Evolutionary conservation across 768 basidiomycete genomes (phyloP).

Genomic region (Pleurotus cornucopiae): DNA sequence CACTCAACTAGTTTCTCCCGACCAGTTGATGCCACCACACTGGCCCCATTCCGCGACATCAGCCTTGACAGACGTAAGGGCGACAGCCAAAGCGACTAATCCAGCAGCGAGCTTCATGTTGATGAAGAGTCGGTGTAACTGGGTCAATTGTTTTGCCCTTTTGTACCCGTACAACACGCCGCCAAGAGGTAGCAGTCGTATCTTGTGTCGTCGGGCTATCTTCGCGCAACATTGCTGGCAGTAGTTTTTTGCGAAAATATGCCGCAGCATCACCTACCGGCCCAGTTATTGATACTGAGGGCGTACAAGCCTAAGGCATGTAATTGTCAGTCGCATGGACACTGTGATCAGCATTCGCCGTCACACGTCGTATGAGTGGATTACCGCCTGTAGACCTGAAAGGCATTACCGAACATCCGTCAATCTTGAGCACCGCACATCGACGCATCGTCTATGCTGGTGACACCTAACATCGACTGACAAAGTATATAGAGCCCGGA

Average conservation of each 20-base stretch:
- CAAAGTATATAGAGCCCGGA: no score
- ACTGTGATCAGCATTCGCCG: no score
- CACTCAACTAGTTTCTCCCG: conserved; percentile 34
- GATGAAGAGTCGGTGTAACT: neutral
- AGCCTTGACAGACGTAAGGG: conserved; percentile 21
- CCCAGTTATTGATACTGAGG: no score
- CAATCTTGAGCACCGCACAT: no score
- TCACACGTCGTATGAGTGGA: neutral
- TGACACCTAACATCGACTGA: no score
- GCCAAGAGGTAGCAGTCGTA: neutral
- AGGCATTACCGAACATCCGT: no score
- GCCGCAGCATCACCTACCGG: neutral
- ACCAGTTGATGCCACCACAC: conserved; percentile 35
- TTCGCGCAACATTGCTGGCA: neutral
- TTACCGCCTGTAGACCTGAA: no score
- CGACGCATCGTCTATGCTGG: no score
- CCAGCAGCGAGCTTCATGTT: conserved; percentile 23
- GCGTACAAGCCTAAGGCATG: neutral
- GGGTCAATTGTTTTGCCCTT: neutral
- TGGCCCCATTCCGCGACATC: conserved; percentile 28
- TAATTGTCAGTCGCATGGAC: neutral
- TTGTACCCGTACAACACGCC: neutral
- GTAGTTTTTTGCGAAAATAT: conserved; percentile 5
- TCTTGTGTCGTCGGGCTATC: neutral
- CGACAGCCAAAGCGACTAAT: conserved; percentile 25